Evolutionary conservation across 2,329 filamentous ascomycete species (phyloP), one percentile per base, ranked within the genome.

Genomic region (Trichophyton simii): DNA sequence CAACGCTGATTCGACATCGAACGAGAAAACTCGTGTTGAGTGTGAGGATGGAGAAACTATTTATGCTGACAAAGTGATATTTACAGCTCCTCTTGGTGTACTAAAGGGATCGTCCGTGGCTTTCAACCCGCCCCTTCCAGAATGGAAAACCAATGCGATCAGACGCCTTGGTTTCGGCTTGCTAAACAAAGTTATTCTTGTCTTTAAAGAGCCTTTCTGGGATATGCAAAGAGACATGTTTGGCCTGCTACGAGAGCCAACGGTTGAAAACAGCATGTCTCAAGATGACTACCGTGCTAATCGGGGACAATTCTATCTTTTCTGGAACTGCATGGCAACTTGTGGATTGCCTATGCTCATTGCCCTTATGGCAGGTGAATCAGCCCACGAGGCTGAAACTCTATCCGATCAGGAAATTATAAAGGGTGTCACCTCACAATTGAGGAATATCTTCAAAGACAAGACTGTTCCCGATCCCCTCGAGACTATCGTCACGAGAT

Each of bases 301-400:
- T 64, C 84, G 92, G 60, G 92, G 92, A n/a, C 87, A 91, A 25
- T 96, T 96, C 75, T 99, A 97, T 69, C 84, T 99, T 67, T 97
- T 96, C 83, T 97, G 96, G 83, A 97, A 99, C 68, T 90, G 91
- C 60, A 87, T 91, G 63, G 89, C 90, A 67, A 95, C 89, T 2
- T 91, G 88, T 54, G 95, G 95, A 0, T 79, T 95, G 41, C 94
- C 89, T 1, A 90, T 91, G 59, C 80, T 96, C 25, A 85, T 97
- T 63, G 94, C 90, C 7, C 81, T 99, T 31, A 96, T 99, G 92
- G 92, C 92, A 58, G 94, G 94, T 22, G 89, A 96, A 67, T 89
- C 95, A 20, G 94, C 91, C 15, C 89, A 91, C 67, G 88, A 95
- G 65, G 90, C 90, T 0, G 95, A 99, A 73, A 79, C 79, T 59